Percentiles rank a stretch among this genome's conserved stretches.
These are phyloP conservation scores for Lachnellula suecica DNA, from an alignment of 2,329 filamentous ascomycete species.

Conservation along the genomic window DNA sequence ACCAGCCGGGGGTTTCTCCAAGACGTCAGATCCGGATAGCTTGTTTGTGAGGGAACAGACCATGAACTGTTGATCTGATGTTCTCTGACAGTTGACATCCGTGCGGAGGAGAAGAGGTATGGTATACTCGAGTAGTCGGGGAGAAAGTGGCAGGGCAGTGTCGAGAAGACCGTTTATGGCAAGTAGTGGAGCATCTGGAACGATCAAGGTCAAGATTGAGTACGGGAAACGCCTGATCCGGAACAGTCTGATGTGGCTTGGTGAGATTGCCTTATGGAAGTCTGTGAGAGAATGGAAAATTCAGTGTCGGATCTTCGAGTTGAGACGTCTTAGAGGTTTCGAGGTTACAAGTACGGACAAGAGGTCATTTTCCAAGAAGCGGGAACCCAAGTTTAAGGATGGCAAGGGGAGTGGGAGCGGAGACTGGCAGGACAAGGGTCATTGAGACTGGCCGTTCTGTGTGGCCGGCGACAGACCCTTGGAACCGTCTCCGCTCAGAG, in stretches of 20 bases:
- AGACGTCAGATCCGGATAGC: slow-evolving; percentile 38
- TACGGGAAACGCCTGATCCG: slow-evolving; percentile 23
- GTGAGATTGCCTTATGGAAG: slow-evolving; percentile 6
- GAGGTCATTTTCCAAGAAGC: slow-evolving; percentile 18
- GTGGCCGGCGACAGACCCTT: slow-evolving; percentile 7
- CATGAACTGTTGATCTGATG: slow-evolving; percentile 51
- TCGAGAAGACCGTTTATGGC: slow-evolving; percentile 12
- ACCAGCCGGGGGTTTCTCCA: slow-evolving; percentile 30
- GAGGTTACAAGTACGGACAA: slow-evolving; percentile 20
- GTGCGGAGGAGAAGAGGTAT: slow-evolving; percentile 38
- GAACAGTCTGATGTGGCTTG: slow-evolving; percentile 12
- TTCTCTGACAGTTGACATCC: slow-evolving; percentile 54
- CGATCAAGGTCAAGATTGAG: slow-evolving; percentile 12
- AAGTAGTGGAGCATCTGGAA: slow-evolving; percentile 15
- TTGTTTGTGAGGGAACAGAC: slow-evolving; percentile 44
- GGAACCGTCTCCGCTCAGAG: not conserved
- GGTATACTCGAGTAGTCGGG: not conserved
- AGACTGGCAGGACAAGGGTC: not conserved
- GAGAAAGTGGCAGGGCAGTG: slow-evolving; percentile 8
- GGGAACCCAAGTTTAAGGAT: slow-evolving; percentile 31
- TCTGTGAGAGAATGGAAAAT: slow-evolving; percentile 1
- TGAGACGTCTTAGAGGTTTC: slow-evolving; percentile 30
- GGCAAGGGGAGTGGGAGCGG: slow-evolving; percentile 14
- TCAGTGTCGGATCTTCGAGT: slow-evolving; percentile 24
- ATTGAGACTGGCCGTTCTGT: slow-evolving; percentile 4